A percentile compares a stretch with the other conserved stretches of the same genome.
These are phyloP conservation scores for Gloeophyllum trabeum DNA, from an alignment of 768 basidiomycete genomes.

Conservation along the genomic window DNA sequence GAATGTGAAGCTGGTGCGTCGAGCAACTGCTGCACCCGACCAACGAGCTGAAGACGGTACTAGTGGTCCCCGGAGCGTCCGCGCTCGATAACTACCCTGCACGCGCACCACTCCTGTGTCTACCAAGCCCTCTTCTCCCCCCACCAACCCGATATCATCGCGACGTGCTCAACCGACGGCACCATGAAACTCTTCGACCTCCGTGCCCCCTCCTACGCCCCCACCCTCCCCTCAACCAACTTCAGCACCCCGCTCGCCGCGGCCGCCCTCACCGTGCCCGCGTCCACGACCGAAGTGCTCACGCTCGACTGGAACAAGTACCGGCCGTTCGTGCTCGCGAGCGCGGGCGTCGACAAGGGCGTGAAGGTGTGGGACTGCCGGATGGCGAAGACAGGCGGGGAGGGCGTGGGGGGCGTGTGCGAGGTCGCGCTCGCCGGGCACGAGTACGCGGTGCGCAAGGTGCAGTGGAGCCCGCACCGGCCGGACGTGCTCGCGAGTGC, in stretches of 20 bases:
- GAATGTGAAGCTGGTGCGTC: conserved; percentile 70
- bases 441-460: conserved; percentile 82
- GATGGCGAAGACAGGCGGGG: conserved; percentile 52
- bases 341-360: conserved; percentile 67
- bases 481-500: conserved; percentile 59
- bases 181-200: conserved; percentile 77
- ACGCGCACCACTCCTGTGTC: conserved; percentile 77
- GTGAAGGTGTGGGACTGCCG: conserved; percentile 82
- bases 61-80: conserved; percentile 86
- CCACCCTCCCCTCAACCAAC: conserved; percentile 25
- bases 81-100: conserved; percentile 69
- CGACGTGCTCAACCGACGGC: conserved; percentile 82
- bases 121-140: conserved; percentile 92
- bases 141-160: conserved; percentile 72
- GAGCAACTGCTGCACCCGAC: not conserved
- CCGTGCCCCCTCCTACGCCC: conserved; percentile 48
- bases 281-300: conserved; percentile 68
- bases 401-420: conserved; percentile 59
- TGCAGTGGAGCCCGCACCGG: conserved; percentile 82
- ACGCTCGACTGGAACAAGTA: conserved; percentile 93
- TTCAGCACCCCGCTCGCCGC: conserved; percentile 62
- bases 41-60: not conserved
- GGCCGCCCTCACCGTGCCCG: conserved; percentile 67
- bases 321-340: conserved; percentile 64
- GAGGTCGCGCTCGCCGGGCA: conserved; percentile 69